These are phyloP conservation scores for Fulvia fulva DNA, from an alignment of 2,329 filamentous ascomycete species.

Conservation along the genomic window DNA sequence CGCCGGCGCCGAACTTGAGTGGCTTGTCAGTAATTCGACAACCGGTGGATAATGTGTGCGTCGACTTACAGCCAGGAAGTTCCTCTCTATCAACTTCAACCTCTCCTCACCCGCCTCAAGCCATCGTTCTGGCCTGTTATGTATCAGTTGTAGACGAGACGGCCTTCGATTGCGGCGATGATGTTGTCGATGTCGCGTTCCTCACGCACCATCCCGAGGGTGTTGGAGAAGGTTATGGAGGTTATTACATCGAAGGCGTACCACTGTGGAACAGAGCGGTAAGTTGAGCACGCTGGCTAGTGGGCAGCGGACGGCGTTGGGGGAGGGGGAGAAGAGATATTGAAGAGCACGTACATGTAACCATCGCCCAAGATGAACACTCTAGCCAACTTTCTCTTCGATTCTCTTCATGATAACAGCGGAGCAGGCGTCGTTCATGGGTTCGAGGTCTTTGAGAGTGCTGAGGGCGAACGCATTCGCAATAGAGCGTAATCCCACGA, in stretches of 20 bases:
- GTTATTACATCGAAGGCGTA: constrained; percentile 26
- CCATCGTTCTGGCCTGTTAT: constrained; percentile 19
- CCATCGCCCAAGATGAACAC: constrained; percentile 23
- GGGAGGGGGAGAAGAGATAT: not conserved
- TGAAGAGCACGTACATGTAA: constrained; percentile 14
- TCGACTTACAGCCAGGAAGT: constrained; percentile 6
- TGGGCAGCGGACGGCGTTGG: too few species aligned
- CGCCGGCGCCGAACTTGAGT: constrained; percentile 19
- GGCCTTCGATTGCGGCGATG: constrained; percentile 16
- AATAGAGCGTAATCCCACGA: constrained; percentile 31
- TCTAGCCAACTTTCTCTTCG: constrained; percentile 14
- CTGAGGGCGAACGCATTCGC: constrained; percentile 23
- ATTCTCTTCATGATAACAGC: constrained; percentile 20
- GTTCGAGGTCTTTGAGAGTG: constrained; percentile 24
- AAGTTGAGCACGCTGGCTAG: too few species aligned
- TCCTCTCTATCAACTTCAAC: constrained; percentile 34
- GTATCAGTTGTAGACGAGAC: constrained; percentile 19
- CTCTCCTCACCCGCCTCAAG: constrained; percentile 11
- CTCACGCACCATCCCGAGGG: constrained; percentile 21
- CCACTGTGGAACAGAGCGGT: too few species aligned
- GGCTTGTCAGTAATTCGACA: not conserved
- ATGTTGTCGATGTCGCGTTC: constrained; percentile 19
- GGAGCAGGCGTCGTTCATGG: constrained; percentile 25
- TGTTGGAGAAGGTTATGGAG: constrained; percentile 23
- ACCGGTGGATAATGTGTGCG: too few species aligned